Evolutionary conservation across 2,329 filamentous ascomycete genomes (phyloP).

Genomic region (Alternaria ventricosa): DNA sequence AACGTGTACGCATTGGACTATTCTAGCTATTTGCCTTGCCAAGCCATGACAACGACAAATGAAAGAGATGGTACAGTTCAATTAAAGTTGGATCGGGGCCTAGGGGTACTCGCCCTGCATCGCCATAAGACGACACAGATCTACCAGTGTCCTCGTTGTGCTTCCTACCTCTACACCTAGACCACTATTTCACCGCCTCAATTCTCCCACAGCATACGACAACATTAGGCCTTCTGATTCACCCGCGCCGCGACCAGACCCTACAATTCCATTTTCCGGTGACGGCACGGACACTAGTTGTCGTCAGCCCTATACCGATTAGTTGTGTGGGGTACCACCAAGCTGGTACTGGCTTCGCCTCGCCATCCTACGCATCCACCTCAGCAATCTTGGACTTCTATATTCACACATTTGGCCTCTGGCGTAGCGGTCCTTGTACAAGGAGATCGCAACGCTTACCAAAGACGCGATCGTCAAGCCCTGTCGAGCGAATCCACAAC

Average conservation of each 20-base stretch:
- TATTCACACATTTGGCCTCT: conserved; percentile 10
- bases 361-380: conserved; percentile 17
- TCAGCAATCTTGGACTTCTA: conserved; percentile 23
- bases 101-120: conserved; percentile 11
- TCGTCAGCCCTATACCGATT: conserved; percentile 33
- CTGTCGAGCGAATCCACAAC: conserved; percentile 9
- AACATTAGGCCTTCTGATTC: conserved; percentile 5
- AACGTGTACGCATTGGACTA: conserved; percentile 5
- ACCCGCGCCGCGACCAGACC: conserved; percentile 13
- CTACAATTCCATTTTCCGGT: conserved; percentile 2
- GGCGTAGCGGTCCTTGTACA: conserved; percentile 6
- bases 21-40: conserved; percentile 19
- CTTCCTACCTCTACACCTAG: conserved; percentile 4
- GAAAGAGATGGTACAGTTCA: conserved; percentile 9
- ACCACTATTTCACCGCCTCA: conserved; percentile 18
- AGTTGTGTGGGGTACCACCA: conserved; percentile 18
- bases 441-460: conserved; percentile 9
- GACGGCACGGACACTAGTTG: conserved; percentile 11
- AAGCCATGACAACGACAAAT: conserved; percentile 6
- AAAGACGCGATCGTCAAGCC: conserved; percentile 14
- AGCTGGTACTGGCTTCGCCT: conserved; percentile 26
- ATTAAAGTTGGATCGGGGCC: conserved; percentile 7
- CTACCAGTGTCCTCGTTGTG: conserved; percentile 14
- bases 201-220: conserved; percentile 8
- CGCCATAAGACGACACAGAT: conserved; percentile 23